Evolutionary conservation across 805 yeast genomes (phyloP).

Genomic region (Cyberlindnera euphorbiae): DNA sequence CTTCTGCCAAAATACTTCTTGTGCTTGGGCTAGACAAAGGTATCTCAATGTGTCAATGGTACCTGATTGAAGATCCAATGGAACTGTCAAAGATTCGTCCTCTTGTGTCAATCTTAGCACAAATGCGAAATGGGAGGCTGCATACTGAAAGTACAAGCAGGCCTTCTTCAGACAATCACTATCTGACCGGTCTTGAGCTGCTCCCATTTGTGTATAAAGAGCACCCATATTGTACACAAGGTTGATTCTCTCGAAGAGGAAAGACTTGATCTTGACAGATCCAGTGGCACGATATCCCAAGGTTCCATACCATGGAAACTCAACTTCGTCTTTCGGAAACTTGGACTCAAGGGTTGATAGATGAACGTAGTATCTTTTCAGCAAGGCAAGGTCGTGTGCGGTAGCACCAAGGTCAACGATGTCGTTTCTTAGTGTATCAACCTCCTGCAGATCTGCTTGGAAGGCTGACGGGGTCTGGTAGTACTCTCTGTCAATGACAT

Average conservation of each 20-base stretch:
- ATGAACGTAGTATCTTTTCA: constrained; percentile 44
- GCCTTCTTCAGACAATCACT: constrained; percentile 57
- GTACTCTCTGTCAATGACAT: constrained; percentile 44
- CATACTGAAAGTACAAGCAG: constrained; percentile 59
- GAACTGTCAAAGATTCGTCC: constrained; percentile 23
- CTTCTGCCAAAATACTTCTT: constrained; percentile 79
- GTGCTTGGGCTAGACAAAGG: constrained; percentile 78
- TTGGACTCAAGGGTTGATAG: constrained; percentile 43
- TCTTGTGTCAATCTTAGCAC: constrained; percentile 50
- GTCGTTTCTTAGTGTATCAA: constrained; percentile 41
- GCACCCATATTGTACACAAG: constrained; percentile 68
- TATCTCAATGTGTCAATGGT: constrained; percentile 46
- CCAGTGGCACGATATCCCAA: constrained; percentile 51
- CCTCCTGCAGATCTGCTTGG: constrained; percentile 35
- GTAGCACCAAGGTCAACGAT: constrained; percentile 34
- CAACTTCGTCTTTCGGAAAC: constrained; percentile 58
- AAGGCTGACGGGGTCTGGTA: constrained; percentile 40
- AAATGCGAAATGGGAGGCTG: constrained; percentile 70
- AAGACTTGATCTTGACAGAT: constrained; percentile 41
- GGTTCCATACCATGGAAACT: constrained; percentile 71
- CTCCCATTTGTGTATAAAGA: constrained; percentile 52
- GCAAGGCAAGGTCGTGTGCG: constrained; percentile 30
- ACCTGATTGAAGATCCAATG: constrained; percentile 44
- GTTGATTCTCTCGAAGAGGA: constrained; percentile 58
- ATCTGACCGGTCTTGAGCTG: constrained; percentile 35